These are phyloP conservation scores for Mikania micrantha DNA, from an alignment of 129 eudicot species.

Conservation along the genomic window DNA sequence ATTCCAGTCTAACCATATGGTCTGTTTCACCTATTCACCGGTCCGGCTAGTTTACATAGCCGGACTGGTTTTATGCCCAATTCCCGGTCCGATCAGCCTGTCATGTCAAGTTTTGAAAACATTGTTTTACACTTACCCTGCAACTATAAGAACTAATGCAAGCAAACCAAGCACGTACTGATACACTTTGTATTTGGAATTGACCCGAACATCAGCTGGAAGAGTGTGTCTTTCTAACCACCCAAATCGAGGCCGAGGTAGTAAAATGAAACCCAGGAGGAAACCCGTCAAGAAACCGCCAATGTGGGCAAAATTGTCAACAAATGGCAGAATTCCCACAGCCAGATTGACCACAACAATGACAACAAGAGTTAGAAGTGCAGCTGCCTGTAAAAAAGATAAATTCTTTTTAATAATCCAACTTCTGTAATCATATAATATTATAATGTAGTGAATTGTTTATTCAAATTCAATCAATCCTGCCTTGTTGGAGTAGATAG, in stretches of 20 bases:
- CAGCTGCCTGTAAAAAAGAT: constrained; percentile 47
- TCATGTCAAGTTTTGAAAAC: too few relatives aligned
- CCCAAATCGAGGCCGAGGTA: constrained; percentile 67
- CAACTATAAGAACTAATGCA: constrained; percentile 49
- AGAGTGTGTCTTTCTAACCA: constrained; percentile 59
- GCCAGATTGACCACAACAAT: constrained; percentile 55
- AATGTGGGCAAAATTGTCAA: constrained; percentile 68
- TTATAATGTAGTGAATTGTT: too few relatives aligned
- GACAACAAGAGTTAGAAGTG: constrained; percentile 53
- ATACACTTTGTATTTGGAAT: constrained; percentile 63
- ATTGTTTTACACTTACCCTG: constrained; percentile 82
- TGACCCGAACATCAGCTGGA: constrained; percentile 56
- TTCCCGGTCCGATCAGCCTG: too few relatives aligned
- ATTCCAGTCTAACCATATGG: too few relatives aligned
- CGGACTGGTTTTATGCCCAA: too few relatives aligned
- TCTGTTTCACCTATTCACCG: too few relatives aligned
- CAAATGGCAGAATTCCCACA: constrained; percentile 70
- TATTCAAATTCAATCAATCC: neutral
- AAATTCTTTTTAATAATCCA: neutral
- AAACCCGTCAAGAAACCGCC: constrained; percentile 81
- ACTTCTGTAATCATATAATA: neutral
- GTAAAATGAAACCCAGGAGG: constrained; percentile 65
- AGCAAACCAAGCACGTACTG: constrained; percentile 54
- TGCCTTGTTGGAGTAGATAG: constrained; percentile 82
- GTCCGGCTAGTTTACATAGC: too few relatives aligned